Evolutionary conservation across 805 yeast species (phyloP), one percentile per base, ranked within the genome.

Genomic region (Spathaspora arborariae): DNA sequence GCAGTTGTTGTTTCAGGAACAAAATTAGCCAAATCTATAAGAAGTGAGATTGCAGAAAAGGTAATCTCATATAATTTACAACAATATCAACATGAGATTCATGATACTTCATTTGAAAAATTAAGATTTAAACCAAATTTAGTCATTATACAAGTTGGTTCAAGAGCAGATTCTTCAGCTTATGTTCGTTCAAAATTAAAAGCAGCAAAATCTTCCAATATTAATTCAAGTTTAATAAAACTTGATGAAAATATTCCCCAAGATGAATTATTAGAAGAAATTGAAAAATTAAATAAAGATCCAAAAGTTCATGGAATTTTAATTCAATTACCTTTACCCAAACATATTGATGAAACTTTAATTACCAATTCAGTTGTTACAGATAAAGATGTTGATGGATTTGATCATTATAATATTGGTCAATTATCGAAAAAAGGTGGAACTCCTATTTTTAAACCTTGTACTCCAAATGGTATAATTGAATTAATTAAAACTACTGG

Each of bases 381-480:
- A 13, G 81, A 78, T 39, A 92, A 92, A 70, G 99, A 92, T 59
- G 96, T 94, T 41, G 99, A 92, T 65, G 99, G 99, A 1, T 94
- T 92, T 59, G 94, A 91, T 38, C 82, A 90, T 46, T 77, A 75
- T 58, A 94, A 94, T 64, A 82, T 88, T 47, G 98, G 97, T 50
- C 97, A 92, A 62, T 76, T 92, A 49, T 80, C 91, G 56, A 89
- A 90, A 67, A 82, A 87, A 55, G 88, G 88, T 45, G 97, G 97
- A 19, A 62, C 72, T 33, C 96, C 97, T 26, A 68, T 72, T 50
- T 91, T 89, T 67, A 75, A 84, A 53, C 98, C 99, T 30, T 92
- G 98, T 71, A 92, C 99, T 22, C 99, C 99, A 46, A 82, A 84
- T 68, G 99, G 99, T 48, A 81, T 90, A 57, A 84, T 92, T 74